Evolutionary conservation across 1,284 basidiomycete species (phyloP).

Genomic region (Malassezia sp.): DNA sequence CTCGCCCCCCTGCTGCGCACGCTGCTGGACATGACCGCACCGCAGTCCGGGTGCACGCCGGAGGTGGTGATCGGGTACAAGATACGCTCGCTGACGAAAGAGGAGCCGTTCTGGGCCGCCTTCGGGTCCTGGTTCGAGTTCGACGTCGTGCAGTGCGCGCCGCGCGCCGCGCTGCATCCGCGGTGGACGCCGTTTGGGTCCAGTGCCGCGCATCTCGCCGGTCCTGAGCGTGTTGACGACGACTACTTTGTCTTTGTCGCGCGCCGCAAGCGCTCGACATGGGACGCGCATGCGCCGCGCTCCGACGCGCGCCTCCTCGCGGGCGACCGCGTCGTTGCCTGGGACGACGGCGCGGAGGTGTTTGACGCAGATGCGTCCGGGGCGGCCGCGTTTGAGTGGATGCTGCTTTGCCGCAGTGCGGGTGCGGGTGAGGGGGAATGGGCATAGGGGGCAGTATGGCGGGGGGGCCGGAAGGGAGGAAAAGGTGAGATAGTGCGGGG

Average conservation of each 20-base stretch:
- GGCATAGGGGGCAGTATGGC: no score
- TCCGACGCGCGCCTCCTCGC: slow-evolving; percentile 22
- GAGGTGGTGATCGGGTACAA: slow-evolving; percentile 52
- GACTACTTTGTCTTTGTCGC: slow-evolving; percentile 13
- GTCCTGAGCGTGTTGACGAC: slow-evolving; percentile 12
- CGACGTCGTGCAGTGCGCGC: slow-evolving; percentile 51
- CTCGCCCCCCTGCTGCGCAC: slow-evolving; percentile 36
- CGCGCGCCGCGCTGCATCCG: neutral
- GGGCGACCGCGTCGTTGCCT: slow-evolving; percentile 15
- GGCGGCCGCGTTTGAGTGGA: slow-evolving; percentile 30
- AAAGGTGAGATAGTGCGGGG: no score
- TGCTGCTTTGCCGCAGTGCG: slow-evolving; percentile 18
- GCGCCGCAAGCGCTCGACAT: neutral
- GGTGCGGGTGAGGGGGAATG: no score
- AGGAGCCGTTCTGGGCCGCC: slow-evolving; percentile 66
- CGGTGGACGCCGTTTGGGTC: slow-evolving; percentile 4
- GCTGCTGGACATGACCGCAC: slow-evolving; percentile 27
- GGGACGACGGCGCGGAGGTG: slow-evolving; percentile 2
- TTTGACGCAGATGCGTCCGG: slow-evolving; percentile 12
- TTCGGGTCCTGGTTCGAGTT: slow-evolving; percentile 72
- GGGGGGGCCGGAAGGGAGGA: no score
- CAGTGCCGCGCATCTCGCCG: neutral
- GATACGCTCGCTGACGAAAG: slow-evolving; percentile 63
- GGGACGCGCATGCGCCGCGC: slow-evolving; percentile 12
- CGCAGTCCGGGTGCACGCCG: neutral